Percentiles rank a stretch among this genome's conserved stretches.
Conservation (phyloP, 1,284 basidiomycete genomes). For the Calocybe gambosa region DNA sequence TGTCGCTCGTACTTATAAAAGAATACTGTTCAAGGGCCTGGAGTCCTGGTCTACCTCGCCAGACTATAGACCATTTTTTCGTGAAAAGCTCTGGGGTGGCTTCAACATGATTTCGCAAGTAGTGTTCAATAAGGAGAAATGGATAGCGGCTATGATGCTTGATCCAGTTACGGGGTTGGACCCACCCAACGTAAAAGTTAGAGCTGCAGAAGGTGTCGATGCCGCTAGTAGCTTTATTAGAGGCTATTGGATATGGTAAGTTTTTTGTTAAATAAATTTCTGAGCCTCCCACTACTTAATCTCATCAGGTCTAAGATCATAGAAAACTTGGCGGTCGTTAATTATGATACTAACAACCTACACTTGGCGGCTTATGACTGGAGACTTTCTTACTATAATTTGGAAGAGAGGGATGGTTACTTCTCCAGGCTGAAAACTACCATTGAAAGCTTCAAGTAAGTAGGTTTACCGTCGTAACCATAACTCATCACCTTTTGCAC, state of each 20-base stretch:
- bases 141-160: slow-evolving; percentile 88
- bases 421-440: slow-evolving; percentile 83
- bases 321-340: slow-evolving; percentile 87
- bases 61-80: slow-evolving; percentile 75
- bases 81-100: slow-evolving; percentile 84
- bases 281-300: slow-evolving; percentile 1
- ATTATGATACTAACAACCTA: slow-evolving; percentile 89
- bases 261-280: slow-evolving; percentile 4
- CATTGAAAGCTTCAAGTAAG: slow-evolving; percentile 80
- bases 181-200: slow-evolving; percentile 81
- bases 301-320: slow-evolving; percentile 78
- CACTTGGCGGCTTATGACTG: slow-evolving; percentile 88
- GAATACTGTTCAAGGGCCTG: slow-evolving; percentile 50
- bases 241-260: slow-evolving; percentile 93
- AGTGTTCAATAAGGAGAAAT: slow-evolving; percentile 71
- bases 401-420: slow-evolving; percentile 90
- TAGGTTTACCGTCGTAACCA: slow-evolving; percentile 3
- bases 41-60: slow-evolving; percentile 84
- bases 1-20: background rate
- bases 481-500: slow-evolving; percentile 2
- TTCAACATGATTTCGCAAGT: slow-evolving; percentile 84
- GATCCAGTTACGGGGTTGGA: slow-evolving; percentile 92
- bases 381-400: slow-evolving; percentile 87
- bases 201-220: slow-evolving; percentile 89
- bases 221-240: slow-evolving; percentile 90